Percentiles rank a stretch among this genome's conserved stretches.
Conservation (phyloP, 2,329 filamentous ascomycete species). For the Furcasterigmium furcatum region DNA sequence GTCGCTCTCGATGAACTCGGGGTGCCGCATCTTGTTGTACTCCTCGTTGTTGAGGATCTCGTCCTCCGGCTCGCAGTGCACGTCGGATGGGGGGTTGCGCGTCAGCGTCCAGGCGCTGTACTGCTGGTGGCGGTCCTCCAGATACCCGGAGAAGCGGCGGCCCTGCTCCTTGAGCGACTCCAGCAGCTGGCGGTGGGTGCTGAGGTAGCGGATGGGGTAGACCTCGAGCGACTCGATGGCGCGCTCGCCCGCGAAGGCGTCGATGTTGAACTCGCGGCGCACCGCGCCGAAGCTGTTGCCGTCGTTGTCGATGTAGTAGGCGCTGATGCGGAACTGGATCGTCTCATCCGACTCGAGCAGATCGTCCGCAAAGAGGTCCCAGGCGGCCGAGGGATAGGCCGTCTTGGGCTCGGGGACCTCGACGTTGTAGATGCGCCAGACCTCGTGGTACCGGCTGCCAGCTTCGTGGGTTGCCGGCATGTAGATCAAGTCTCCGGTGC, state of each 20-base stretch:
- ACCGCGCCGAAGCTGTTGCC: conserved; percentile 33
- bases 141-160: conserved; percentile 24
- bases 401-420: conserved; percentile 25
- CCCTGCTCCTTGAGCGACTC: conserved; percentile 27
- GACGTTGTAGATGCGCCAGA: conserved; percentile 33
- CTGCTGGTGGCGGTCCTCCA: conserved; percentile 31
- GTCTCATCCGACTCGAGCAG: conserved; percentile 21
- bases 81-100: conserved; percentile 24
- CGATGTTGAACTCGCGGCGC: conserved; percentile 29
- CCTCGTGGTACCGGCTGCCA: conserved; percentile 31
- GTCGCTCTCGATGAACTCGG: conserved; percentile 20
- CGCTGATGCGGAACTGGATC: conserved; percentile 28
- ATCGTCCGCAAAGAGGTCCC: conserved; percentile 32
- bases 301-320: conserved; percentile 40
- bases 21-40: conserved; percentile 16
- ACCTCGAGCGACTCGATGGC: conserved; percentile 31
- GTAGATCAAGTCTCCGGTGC: conserved; percentile 34
- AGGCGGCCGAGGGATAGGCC: conserved; percentile 22
- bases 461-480: conserved; percentile 30
- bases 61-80: not conserved
- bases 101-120: conserved; percentile 24
- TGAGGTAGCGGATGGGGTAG: conserved; percentile 12
- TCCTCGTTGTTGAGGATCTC: conserved; percentile 19
- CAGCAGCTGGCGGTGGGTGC: conserved; percentile 26
- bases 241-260: conserved; percentile 31